These are phyloP conservation scores for Mucor lusitanicus DNA, from an alignment of 371 early-diverging fungal genomes.

Conservation along the genomic window DNA sequence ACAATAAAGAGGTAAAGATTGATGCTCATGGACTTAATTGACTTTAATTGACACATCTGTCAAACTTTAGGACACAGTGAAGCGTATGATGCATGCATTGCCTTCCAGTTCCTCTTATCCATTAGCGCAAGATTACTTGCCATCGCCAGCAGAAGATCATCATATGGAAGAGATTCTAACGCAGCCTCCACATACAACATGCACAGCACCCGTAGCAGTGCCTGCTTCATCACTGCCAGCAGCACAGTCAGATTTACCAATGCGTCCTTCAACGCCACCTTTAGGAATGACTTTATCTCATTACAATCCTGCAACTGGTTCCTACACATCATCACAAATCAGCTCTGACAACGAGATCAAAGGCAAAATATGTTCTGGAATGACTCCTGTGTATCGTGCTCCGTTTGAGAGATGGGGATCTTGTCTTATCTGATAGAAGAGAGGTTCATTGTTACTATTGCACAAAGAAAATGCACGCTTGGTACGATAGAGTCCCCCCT, in stretches of 20 bases:
- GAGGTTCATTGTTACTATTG: not conserved
- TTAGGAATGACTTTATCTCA: constrained; percentile 53
- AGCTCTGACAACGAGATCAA: constrained; percentile 30
- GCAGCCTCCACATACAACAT: not conserved
- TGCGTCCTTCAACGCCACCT: constrained; percentile 46
- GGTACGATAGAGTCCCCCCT: not conserved
- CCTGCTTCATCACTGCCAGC: not conserved
- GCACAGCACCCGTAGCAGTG: not conserved
- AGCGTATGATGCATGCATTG: not conserved
- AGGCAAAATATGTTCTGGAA: constrained; percentile 43
- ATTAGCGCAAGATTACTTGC: not conserved
- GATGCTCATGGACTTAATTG: not conserved
- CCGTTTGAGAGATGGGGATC: constrained; percentile 56
- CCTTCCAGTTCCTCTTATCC: not conserved
- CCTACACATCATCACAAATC: constrained; percentile 37
- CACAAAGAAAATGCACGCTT: not conserved
- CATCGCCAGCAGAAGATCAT: not conserved
- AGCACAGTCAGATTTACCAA: constrained; percentile 3
- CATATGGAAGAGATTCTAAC: not conserved
- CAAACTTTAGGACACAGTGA: not conserved
- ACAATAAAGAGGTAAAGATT: not conserved
- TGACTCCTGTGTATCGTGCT: constrained; percentile 46
- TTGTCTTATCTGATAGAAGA: constrained; percentile 27
- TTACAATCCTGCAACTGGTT: constrained; percentile 35
- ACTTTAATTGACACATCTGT: not conserved